Base-by-base conservation (phyloP, 352 stramenopile species). In the Phytopythium delawarense region DNA sequence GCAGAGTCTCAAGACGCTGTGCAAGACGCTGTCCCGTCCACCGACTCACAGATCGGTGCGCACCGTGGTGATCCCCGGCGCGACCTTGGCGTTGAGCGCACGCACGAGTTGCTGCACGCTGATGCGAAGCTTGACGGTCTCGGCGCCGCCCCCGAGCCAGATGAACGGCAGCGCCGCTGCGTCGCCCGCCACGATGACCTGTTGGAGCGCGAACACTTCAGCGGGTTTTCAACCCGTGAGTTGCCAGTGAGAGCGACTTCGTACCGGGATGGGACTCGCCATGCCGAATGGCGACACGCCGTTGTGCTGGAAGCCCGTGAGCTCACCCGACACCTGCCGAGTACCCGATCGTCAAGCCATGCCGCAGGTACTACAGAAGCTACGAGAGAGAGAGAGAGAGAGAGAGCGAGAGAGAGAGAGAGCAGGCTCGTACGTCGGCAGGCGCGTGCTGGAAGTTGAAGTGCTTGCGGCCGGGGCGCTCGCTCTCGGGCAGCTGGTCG, bases 391-490 rank as follows among this genome's bases (percentile, higher is more conserved):
- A 13, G 5, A 39, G 5, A 39, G 34, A 7, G 34, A 8, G 7
- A 6, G 15, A 0, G 12, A 12, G 18, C n/a, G 5, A 39, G 34
- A 7, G 34, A 8, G 7, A 6, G 15, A 0, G 12, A 12, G 18
- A 40, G 3, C 20, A 4, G 11, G 11, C 18, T 46, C 61, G 40
- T 44, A 89, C 82, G 62, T 87, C 67, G 63, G 69, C 76, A 15
- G 81, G 67, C 7, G 88, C 88, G 62, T 95, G 86, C 65, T 95
- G 88, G 62, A 96, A 96, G 68, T 94, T 95, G 57, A 95, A 93
- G 51, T 84, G 76, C 65, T 94, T 96, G 56, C 85, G 83, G 8
- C 76, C 71, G 20, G 83, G 79, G 44, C 84, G 79, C 8, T 78
- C 65, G 20, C 48, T 57, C 50, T 89, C 78, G 0, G 77, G 75